A percentile compares a stretch with the other conserved stretches of the same genome.
These are phyloP conservation scores for Carex kokanica DNA, from an alignment of 176 grass and related monocot genomes.

Conservation along the genomic window DNA sequence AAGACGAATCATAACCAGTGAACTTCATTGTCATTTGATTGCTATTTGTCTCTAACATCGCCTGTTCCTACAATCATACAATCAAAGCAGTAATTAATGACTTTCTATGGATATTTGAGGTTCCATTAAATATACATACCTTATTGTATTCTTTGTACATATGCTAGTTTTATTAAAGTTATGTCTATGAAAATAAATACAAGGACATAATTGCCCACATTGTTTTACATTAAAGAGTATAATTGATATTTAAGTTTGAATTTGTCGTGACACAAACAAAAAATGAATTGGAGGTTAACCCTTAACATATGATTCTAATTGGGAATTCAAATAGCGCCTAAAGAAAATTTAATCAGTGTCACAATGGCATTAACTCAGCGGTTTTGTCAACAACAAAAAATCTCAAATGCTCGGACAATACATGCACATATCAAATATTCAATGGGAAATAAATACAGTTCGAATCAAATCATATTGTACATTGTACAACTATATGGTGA, in stretches of 20 bases:
- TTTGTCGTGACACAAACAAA: neutral
- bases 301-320: neutral
- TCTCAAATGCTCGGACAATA: neutral
- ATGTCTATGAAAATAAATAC: neutral
- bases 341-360: neutral
- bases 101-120: neutral
- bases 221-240: neutral
- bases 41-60: neutral
- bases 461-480: neutral
- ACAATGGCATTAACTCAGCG: neutral
- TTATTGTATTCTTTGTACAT: neutral
- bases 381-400: neutral
- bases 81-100: neutral
- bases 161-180: neutral
- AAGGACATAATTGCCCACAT: neutral
- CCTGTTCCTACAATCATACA: constrained; percentile 11
- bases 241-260: neutral
- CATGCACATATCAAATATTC: neutral
- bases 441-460: neutral
- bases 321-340: neutral
- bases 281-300: neutral
- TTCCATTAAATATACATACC: neutral
- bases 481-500: neutral
- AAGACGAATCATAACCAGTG: neutral
- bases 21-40: neutral